Percentiles rank a stretch among this genome's conserved stretches.
phyloP scores from a whole-genome alignment of 345 rosid species.

The Euphorbia peplus region DNA sequence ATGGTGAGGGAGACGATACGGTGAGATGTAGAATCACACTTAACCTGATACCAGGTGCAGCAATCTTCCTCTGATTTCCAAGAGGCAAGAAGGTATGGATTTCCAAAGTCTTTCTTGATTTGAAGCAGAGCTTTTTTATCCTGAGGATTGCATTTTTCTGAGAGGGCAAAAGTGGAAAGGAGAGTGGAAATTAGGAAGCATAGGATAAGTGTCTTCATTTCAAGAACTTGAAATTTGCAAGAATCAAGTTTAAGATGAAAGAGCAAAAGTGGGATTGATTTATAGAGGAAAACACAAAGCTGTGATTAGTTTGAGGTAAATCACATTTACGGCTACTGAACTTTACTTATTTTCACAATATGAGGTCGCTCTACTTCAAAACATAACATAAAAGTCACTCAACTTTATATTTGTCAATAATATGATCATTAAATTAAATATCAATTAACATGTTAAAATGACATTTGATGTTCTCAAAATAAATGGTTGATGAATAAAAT shows the following conservation, averaged over 20 bases:
- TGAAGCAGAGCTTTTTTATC: constrained; percentile 67
- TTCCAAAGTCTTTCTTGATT: constrained; percentile 51
- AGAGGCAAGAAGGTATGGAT: constrained; percentile 68
- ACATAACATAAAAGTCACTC: too few species aligned
- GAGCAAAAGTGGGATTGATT: neutral
- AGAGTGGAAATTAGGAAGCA: constrained; percentile 31
- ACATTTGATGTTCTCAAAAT: too few species aligned
- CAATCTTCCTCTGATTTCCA: constrained; percentile 66
- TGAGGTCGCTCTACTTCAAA: too few species aligned
- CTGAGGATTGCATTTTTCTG: constrained; percentile 44
- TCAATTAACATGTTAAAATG: too few species aligned
- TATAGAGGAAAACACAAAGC: neutral
- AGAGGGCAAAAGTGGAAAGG: constrained; percentile 19
- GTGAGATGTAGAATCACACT: constrained; percentile 55
- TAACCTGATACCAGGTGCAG: constrained; percentile 67
- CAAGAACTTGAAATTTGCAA: neutral
- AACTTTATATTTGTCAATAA: too few species aligned
- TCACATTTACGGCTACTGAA: too few species aligned
- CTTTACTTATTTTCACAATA: too few species aligned
- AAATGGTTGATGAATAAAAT: too few species aligned
- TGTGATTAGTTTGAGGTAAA: too few species aligned
- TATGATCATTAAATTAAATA: too few species aligned
- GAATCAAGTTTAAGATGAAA: too few species aligned
- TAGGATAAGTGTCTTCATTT: constrained; percentile 22
- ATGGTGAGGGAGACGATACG: constrained; percentile 58